Evolutionary conservation across 148 eudicot genomes (phyloP).

Genomic region (Pouteria glomerata): DNA sequence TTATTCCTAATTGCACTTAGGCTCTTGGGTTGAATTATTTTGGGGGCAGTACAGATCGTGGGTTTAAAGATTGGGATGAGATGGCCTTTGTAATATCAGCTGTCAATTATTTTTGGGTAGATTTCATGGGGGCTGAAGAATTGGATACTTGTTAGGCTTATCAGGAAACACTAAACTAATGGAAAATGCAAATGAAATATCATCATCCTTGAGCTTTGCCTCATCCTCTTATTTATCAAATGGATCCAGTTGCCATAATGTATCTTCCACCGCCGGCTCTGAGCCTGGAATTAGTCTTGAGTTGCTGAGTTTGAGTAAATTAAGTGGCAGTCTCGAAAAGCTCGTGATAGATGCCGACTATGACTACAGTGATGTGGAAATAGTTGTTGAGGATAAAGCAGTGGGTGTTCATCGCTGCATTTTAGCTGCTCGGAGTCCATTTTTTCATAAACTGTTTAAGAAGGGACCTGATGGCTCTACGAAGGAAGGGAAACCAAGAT

Average conservation of each 20-base stretch:
- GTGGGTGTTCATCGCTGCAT: conserved; percentile 1
- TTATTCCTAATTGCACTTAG: too few relatives aligned
- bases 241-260: background rate
- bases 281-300: background rate
- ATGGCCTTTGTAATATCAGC: background rate
- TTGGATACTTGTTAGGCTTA: too few relatives aligned
- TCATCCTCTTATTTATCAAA: background rate
- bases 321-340: background rate
- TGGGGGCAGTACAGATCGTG: background rate
- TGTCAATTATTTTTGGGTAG: too few relatives aligned
- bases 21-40: too few relatives aligned
- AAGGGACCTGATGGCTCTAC: background rate
- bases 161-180: background rate
- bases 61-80: background rate
- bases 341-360: background rate
- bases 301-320: background rate
- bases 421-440: conserved; percentile 4
- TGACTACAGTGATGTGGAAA: background rate
- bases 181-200: background rate
- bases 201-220: background rate
- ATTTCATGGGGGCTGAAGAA: too few relatives aligned
- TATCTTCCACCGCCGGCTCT: background rate
- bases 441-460: background rate
- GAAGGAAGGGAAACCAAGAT: background rate
- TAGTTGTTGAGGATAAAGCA: background rate